Conservation (phyloP, 2,329 filamentous ascomycete genomes). For the Apiospora arundinis region DNA sequence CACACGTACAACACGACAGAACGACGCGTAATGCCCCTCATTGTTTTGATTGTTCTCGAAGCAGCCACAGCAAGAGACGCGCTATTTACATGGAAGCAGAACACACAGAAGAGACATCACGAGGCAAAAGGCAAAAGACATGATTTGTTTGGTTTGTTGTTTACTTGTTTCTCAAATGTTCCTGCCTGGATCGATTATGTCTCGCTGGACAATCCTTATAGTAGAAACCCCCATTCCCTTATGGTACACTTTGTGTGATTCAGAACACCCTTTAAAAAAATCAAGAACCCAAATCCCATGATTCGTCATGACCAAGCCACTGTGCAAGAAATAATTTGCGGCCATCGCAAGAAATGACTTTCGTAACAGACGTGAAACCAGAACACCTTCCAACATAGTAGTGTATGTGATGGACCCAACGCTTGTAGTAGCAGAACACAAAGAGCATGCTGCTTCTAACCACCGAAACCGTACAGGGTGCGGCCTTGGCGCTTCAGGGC, state of each 20-base stretch:
- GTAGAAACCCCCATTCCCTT: conserved; percentile 37
- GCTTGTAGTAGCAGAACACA: conserved; percentile 25
- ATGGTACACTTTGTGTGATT: conserved; percentile 42
- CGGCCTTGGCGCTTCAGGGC: conserved; percentile 69
- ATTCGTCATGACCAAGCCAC: conserved; percentile 43
- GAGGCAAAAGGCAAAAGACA: not conserved
- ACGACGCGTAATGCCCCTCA: not conserved
- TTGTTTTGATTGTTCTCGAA: not conserved
- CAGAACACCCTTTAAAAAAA: conserved; percentile 41
- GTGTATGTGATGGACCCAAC: conserved; percentile 22
- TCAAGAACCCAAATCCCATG: conserved; percentile 41
- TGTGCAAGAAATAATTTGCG: conserved; percentile 35
- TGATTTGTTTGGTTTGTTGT: conserved; percentile 16
- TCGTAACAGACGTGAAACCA: conserved; percentile 45
- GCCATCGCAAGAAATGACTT: conserved; percentile 40
- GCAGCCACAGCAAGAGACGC: not conserved
- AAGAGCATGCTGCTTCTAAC: conserved; percentile 46
- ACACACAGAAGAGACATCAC: not conserved
- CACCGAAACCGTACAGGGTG: conserved; percentile 73
- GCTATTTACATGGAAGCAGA: not conserved
- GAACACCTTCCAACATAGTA: conserved; percentile 26
- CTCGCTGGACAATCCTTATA: conserved; percentile 37
- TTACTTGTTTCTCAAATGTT: conserved; percentile 18
- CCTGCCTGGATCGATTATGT: conserved; percentile 37
- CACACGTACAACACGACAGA: not conserved